Evolutionary conservation across 495 filamentous ascomycete genomes (phyloP), one percentile per base, ranked within the genome.

Genomic region (Sordaria brevicollis): DNA sequence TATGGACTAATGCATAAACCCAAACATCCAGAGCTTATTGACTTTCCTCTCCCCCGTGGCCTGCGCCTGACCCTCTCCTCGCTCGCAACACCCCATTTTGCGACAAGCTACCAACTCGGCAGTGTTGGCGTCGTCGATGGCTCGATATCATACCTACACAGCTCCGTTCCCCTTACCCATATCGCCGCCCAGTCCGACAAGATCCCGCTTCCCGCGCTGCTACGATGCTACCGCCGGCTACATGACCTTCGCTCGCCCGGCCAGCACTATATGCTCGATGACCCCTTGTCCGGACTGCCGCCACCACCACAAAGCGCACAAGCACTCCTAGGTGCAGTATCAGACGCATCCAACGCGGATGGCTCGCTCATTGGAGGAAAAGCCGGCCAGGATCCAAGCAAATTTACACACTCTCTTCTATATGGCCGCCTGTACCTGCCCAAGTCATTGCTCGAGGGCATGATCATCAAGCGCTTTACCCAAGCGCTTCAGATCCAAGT

Each of bases 391-490:
- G 35, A 35, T 19, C 19, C 2, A 29, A 36, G 39, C 31, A 72
- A 25, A 41, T 35, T 70, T 70, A 72, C 36, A 75, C 79, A 72
- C 77, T 87, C 90, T 1, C 81, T 99, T 3, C 84, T 97, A 6
- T 96, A 97, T 80, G 95, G 95, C 35, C 90, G 93, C 31, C 85
- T 98, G 35, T 96, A 95, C 74, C 88, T 96, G 15, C 93, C 94
- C 1, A 86, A 86, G 21, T 93, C 91, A 7, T 92, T 90, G 15
- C 85, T 99, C 7, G 93, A 97, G 79, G 94, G 91, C 4, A 82
- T 98, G 43, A 93, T 97, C 76, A 81, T 98, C 43, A 89, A 91
- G 57, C 88, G 96, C 41, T 81, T 97, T 65, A 90, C 89, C 43
- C 90, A 92, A 2, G 91, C 89, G 6, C 84, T 89, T 69, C 93